Conservation (phyloP, 352 stramenopile genomes). For the Phytopythium aichiense region DNA sequence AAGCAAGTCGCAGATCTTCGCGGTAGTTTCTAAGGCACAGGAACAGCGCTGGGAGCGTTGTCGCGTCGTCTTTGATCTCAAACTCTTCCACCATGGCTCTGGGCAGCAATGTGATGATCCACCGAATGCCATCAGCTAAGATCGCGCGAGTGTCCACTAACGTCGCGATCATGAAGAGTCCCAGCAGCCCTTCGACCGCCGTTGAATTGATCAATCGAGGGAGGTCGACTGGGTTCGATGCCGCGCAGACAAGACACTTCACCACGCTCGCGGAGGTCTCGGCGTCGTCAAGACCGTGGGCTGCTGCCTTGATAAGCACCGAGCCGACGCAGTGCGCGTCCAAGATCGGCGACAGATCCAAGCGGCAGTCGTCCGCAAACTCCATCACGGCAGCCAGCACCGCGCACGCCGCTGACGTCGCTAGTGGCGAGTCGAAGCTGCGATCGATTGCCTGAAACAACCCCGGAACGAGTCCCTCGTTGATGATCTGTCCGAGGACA, state of each 20-base stretch:
- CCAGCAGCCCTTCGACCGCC: slow-evolving; percentile 57
- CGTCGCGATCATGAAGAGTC: slow-evolving; percentile 42
- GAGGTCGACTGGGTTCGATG: slow-evolving; percentile 45
- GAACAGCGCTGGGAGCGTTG: slow-evolving; percentile 57
- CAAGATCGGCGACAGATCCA: slow-evolving; percentile 56
- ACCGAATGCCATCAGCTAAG: slow-evolving; percentile 33
- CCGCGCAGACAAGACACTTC: slow-evolving; percentile 52
- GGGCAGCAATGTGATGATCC: slow-evolving; percentile 39
- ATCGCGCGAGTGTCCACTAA: slow-evolving; percentile 19
- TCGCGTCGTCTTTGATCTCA: slow-evolving; percentile 37
- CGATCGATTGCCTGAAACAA: slow-evolving; percentile 58
- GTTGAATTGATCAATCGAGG: slow-evolving; percentile 44
- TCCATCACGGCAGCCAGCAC: slow-evolving; percentile 72
- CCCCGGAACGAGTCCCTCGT: slow-evolving; percentile 41
- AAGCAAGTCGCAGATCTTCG: slow-evolving; percentile 37
- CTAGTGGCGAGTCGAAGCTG: slow-evolving; percentile 46
- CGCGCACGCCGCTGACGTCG: slow-evolving; percentile 37
- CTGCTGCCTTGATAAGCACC: slow-evolving; percentile 37
- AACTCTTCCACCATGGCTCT: slow-evolving; percentile 39
- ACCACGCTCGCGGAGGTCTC: slow-evolving; percentile 37
- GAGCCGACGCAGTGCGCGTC: slow-evolving; percentile 28
- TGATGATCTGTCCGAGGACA: slow-evolving; percentile 53
- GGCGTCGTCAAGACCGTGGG: slow-evolving; percentile 23
- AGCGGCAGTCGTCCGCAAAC: slow-evolving; percentile 47
- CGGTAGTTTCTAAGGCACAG: slow-evolving; percentile 53